Evolutionary conservation across 139 green algal species (phyloP), one percentile per base, ranked within the genome.

Genomic region (Pseudopediastrum boryanum): DNA sequence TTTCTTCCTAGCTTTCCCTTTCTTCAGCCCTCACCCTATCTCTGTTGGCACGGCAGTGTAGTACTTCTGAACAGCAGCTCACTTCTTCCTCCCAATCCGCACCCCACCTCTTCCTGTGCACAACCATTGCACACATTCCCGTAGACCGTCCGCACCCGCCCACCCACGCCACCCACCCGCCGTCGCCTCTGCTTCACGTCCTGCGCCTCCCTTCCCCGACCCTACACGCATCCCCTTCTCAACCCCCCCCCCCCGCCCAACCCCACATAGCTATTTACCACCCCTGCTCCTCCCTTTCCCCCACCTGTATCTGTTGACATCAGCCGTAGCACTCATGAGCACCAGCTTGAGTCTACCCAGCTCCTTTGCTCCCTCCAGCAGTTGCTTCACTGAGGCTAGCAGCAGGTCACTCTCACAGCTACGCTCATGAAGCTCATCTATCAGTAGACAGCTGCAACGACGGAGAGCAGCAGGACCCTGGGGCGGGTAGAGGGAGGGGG

Each of bases 361-460:
- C 77, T 77, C 69, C 31, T 44, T 31, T n/a, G 50, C 8, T 2
- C 65, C 69, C 39, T 63, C 43, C 69, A 77, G 77, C n/a, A 83
- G 65, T 42, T 65, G 56, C 16, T 74, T 56, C 27, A 83, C 13
- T 39, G 56, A 78, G 7, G 69, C 69, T 43, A 83, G 77, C 54
- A 78, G 50, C 56, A 83, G 67, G 56, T 83, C 77, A n/a, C 48
- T 77, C 67, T 78, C 77, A 44, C 77, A 67, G 33, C 35, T 63
- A 31, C 89, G 83, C 78, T 93, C 89, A 75, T 93, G 89, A 3
- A 92, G 77, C 79, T 93, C 89, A 33, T 93, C 89, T 51, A 93
- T 67, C 25, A 93, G 52, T 50, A 77, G 48, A 36, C 69, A 77
- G 16, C 46, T 46, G 48, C 64, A 77, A 33, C 39, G 39, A 21